Base-by-base conservation (phyloP, 169 alveolate species). In the Cyclospora cayetanensis region DNA sequence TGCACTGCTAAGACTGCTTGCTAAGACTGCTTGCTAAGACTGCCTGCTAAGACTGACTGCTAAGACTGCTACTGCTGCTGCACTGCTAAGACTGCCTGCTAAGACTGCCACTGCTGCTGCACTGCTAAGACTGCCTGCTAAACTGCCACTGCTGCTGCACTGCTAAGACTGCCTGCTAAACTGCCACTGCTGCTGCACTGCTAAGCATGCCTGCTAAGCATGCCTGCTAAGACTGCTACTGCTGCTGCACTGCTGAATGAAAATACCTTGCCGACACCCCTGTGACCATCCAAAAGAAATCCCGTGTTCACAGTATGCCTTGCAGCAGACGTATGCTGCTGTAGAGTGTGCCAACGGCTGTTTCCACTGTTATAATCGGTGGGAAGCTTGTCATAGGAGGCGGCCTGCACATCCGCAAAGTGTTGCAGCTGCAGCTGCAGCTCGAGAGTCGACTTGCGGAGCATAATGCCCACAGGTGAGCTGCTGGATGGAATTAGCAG, bases 191-290 rank as follows among this genome's bases (percentile, higher is more conserved):
- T 72, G 83, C 52, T 72, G 83, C 72, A 20, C 37, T 34, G n/a
- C 31, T 29, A n/a, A n/a, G n/a, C n/a, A n/a, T n/a, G n/a, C n/a
- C n/a, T n/a, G n/a, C n/a, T n/a, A n/a, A n/a, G 12, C 27, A 20
- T 25, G 37, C 7, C 55, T 31, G 55, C 60, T 35, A 34, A 46
- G 20, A 27, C 53, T 70, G 77, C 77, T 65, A 41, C 77, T 65
- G 83, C 83, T 70, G 83, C 83, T 70, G 83, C 63, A 15, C 88
- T 77, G 68, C 91, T 37, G 15, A n/a, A n/a, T n/a, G n/a, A n/a
- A n/a, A n/a, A n/a, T n/a, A 85, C 93, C 76, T 68, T 90, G 20
- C 92, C 92, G 31, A 29, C 76, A n/a, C 95, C 95, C 42, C 89
- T 82, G 68, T 89, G 92, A 25, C 95, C 95, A 20, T 93, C 95